Evolutionary conservation across 2,329 filamentous ascomycete genomes (phyloP), one percentile per base, ranked within the genome.

Genomic region (Elsinoe necatrix): DNA sequence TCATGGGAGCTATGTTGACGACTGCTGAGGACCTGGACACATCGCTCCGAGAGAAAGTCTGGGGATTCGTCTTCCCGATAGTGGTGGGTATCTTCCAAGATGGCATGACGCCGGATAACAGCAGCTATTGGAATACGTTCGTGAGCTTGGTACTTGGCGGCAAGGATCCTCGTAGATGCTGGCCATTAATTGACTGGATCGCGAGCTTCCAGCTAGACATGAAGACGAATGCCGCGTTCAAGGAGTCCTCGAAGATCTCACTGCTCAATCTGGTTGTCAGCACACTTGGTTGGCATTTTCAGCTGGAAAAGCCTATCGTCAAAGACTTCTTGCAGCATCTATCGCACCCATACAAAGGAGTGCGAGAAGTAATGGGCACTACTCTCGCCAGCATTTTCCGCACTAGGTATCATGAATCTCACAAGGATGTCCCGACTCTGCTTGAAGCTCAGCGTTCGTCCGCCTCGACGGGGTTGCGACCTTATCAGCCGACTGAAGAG

Each of bases 311-410:
- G 71, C 90, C 91, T 0, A 92, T 98, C 52, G 75, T 95, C 5
- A 78, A 95, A 31, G 84, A 98, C 69, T 96, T 97, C 72, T 76
- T 98, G 59, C 78, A 80, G 21, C 93, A 98, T 68, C 83, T 98
- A 39, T 90, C 98, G 67, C 93, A 98, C 69, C 93, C 93, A 0
- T 98, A 98, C 75, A 98, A 98, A 75, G 87, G 90, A 27, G 93
- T 98, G 4, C 86, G 93, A 58, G 93, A 98, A 72, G 85, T 92
- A 0, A 95, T 98, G 74, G 93, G 93, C 0, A 81, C 89, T 42
- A 92, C 92, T 0, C 81, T 98, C 58, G 86, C 89, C 3, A 86
- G 85, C 3, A 92, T 97, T 58, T 93, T 91, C 69, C 86, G 91
- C 61, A 95, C 90, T 7, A 80, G 90, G 21, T 95, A 98, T 69